Percentiles rank a stretch among this genome's conserved stretches.
These are phyloP conservation scores for Candida endomychidarum DNA, from an alignment of 805 yeast species.

Conservation along the genomic window DNA sequence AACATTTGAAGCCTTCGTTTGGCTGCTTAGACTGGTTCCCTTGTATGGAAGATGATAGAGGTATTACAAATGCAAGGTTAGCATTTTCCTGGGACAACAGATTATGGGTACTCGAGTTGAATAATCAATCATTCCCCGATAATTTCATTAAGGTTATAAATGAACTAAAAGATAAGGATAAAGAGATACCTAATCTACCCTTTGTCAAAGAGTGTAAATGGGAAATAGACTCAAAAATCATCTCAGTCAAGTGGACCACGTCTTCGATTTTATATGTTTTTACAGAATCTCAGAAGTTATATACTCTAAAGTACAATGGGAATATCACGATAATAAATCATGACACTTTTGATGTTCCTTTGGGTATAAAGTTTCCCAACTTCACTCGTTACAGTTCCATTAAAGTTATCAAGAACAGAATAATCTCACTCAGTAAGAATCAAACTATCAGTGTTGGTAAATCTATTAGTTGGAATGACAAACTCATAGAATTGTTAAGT, in stretches of 20 bases:
- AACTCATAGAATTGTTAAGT: conserved; percentile 48
- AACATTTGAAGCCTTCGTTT: conserved; percentile 17
- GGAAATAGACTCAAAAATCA: conserved; percentile 29
- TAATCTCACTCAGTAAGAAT: conserved; percentile 4
- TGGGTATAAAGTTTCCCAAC: neutral
- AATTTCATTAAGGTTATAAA: conserved; percentile 26
- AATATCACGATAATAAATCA: neutral
- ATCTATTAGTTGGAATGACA: conserved; percentile 69
- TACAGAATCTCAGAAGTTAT: neutral
- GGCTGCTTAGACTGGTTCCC: conserved; percentile 65
- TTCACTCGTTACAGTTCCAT: conserved; percentile 2
- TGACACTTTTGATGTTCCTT: neutral
- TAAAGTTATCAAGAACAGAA: conserved; percentile 12
- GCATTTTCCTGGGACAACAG: conserved; percentile 72
- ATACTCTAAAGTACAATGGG: conserved; percentile 2
- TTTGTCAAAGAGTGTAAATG: conserved; percentile 11
- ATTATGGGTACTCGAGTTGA: conserved; percentile 54
- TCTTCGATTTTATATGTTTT: conserved; percentile 25
- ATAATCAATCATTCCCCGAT: conserved; percentile 31
- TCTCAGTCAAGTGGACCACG: conserved; percentile 56
- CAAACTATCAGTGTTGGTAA: conserved; percentile 52
- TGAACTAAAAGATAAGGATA: conserved; percentile 39
- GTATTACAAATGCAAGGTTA: conserved; percentile 39
- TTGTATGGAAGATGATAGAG: conserved; percentile 26
- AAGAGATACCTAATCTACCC: conserved; percentile 24